Conservation (phyloP, 2,329 filamentous ascomycete genomes). For the Ophiostoma himal-ulmi region DNA sequence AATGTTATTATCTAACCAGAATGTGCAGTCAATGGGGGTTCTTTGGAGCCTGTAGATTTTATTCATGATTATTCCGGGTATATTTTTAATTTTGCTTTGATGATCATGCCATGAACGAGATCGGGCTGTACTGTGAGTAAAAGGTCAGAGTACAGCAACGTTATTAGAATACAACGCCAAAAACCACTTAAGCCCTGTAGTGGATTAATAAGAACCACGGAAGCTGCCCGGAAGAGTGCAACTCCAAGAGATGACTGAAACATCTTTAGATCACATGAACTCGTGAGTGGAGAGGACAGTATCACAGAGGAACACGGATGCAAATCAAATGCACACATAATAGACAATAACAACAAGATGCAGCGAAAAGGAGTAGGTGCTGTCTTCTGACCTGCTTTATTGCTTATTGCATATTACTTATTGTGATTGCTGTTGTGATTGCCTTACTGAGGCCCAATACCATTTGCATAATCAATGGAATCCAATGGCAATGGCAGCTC, state of each 20-base stretch:
- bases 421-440: background rate
- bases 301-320: background rate
- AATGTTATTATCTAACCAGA: conserved; percentile 20
- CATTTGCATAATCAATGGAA: background rate
- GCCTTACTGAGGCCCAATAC: background rate
- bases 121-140: background rate
- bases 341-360: background rate
- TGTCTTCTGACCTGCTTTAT: background rate
- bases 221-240: background rate
- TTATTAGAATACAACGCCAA: background rate
- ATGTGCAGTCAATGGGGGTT: background rate
- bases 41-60: background rate
- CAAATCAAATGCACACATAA: background rate
- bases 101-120: conserved; percentile 2
- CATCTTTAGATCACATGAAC: conserved; percentile 8
- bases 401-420: background rate
- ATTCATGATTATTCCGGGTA: too few relatives aligned
- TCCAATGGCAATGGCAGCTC: background rate
- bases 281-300: background rate
- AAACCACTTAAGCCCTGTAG: background rate
- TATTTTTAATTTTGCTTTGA: background rate
- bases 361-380: background rate
- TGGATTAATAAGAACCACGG: background rate
- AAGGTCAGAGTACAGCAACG: background rate
- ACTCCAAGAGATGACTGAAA: background rate